Base-by-base conservation (phyloP, 2,329 filamentous ascomycete species). In the Nigrospora osmanthi region DNA sequence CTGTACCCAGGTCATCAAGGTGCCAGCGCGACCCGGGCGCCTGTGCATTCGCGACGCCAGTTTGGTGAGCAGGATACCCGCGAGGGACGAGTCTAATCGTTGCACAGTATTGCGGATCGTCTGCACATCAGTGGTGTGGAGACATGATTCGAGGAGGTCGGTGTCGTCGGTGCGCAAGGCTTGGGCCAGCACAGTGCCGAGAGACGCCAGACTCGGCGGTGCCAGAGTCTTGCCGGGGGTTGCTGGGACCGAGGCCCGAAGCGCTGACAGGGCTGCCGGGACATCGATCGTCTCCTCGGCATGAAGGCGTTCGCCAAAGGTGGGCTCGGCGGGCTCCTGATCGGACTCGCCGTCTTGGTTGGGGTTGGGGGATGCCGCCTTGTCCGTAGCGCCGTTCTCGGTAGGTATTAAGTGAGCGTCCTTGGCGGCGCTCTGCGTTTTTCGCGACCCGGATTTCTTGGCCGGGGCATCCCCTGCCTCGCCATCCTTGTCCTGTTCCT, bases 1-100 rank as follows among this genome's bases (percentile, higher is more conserved):
- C 66, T 96, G 90, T 37, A 97, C 86, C 90, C 93, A 98, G 14
- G 86, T 80, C 77, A 96, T 90, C 31, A 98, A 78, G 59, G 84
- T 87, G 42, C 90, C 89, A 13, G 93, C 91, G 44, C 93, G 81
- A 4, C 91, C 93, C 1, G 93, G 93, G 38, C 89, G 81, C 53
- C 85, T 80, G 66, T 95, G 85, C 61, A 98, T 79, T 47, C 90
- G 80, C 54, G 94, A 86, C 10, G 93, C 88, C 42, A 98, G 78
- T 64, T 88, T 89, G 58, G 83, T 81, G 46, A 98, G 78, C 11
- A 98, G 76, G 9, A 71, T 76, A 33, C 82, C 84, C 7, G 93
- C 90, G 19, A 96, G 80, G 3, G 82, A 77, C 28, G 89, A 95
- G 55, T 95, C 89, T 47, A 97, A 79, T 44, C 89, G 81, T 65